Base-by-base conservation (phyloP, 306 rosid genomes). In the Argentina anserina region DNA sequence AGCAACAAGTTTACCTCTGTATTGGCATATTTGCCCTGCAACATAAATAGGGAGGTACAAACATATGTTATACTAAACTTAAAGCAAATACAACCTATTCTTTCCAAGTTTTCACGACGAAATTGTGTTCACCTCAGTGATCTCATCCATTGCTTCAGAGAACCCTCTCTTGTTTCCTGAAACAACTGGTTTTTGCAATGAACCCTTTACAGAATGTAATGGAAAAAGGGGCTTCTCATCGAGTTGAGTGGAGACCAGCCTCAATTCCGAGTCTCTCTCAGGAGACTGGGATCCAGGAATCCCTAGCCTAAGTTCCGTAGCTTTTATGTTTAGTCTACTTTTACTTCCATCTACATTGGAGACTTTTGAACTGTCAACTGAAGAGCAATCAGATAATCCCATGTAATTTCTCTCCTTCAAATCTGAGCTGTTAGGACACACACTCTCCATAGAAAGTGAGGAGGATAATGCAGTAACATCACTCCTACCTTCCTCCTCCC, bases 281-380 rank as follows among this genome's bases (percentile, higher is more conserved):
- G 95, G 90, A 67, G 95, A 89, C 82, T 77, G 85, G 70, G 89
- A 89, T 80, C 97, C 97, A 37, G 97, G 97, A 73, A 89, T 92
- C 26, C 97, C 97, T 28, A 91, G 91, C 76, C 92, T 87, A 72
- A 91, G 83, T 73, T 91, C 97, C 4, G 97, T 91, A 56, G 97
- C 95, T 77, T 87, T 91, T 75, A 91, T 84, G 72, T 87, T 89
- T 83, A 89, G 82, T 37, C 68, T 82, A 66, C 74, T 73, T 79
- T 85, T 85, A 73, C 72, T 84, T 81, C 70, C 84, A 81, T 75
- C 83, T 18, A 62, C 83, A 6, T 67, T 34, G 37, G 90, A 79
- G 6, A 82, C 86, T 28, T 72, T 85, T 7, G 92, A 87, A 75
- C 95, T 88, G 77, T 87, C 90, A 78, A 67, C 89, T 0, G 95